Conservation (phyloP, 306 rosid species). For the Cicer arietinum region DNA sequence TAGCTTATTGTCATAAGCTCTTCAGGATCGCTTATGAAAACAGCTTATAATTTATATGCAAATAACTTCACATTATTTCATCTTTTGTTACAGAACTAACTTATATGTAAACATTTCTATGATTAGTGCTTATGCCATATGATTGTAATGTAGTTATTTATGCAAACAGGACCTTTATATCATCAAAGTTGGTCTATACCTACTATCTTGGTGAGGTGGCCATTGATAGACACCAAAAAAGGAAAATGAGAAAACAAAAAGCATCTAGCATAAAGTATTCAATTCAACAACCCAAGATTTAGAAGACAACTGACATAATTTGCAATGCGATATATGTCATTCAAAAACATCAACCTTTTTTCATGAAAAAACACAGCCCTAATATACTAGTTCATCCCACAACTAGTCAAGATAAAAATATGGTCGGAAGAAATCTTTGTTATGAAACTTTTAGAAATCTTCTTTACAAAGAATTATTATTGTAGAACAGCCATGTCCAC, state of each 20-base stretch:
- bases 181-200: background rate
- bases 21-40: too few relatives aligned
- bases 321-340: background rate
- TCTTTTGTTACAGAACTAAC: too few relatives aligned
- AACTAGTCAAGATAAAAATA: constrained; percentile 3
- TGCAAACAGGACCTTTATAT: too few relatives aligned
- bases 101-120: too few relatives aligned
- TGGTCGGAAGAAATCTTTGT: too few relatives aligned
- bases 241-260: constrained; percentile 5
- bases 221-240: constrained; percentile 16
- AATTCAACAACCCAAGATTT: background rate
- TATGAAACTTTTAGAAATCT: background rate
- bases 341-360: background rate
- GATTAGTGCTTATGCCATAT: too few relatives aligned
- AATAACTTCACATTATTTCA: too few relatives aligned
- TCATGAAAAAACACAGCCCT: background rate
- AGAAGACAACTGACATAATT: background rate
- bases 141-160: too few relatives aligned
- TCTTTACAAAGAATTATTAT: constrained; percentile 28
- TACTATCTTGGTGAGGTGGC: background rate
- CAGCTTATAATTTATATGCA: too few relatives aligned
- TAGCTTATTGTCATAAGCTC: too few relatives aligned
- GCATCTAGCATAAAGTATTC: too few relatives aligned
- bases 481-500: constrained; percentile 2
- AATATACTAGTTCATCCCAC: background rate